Percentiles rank a stretch among this genome's conserved stretches.
Evolutionary conservation across 2,329 filamentous ascomycete species (phyloP).

Genomic region (Aspergillus tamarii): DNA sequence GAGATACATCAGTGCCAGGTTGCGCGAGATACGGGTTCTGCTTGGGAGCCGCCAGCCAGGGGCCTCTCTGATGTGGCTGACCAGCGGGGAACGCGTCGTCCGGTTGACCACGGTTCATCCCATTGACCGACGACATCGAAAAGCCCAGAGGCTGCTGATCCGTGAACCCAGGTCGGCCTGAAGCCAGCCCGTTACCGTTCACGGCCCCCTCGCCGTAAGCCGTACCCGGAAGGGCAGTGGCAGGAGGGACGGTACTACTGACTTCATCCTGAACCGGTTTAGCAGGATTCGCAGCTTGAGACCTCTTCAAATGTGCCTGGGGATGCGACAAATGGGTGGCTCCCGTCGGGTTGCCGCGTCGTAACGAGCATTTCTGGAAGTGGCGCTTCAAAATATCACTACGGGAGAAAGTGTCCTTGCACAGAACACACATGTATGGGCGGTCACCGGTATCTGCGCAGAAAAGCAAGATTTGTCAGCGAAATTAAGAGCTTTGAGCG

Average conservation of each 20-base stretch:
- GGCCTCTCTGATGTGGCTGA: conserved; percentile 43
- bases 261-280: conserved; percentile 50
- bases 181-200: conserved; percentile 46
- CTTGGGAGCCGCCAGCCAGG: conserved; percentile 50
- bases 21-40: conserved; percentile 49
- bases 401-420: conserved; percentile 95
- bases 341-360: conserved; percentile 92
- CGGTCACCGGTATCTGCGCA: conserved; percentile 88
- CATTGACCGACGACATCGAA: conserved; percentile 46
- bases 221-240: conserved; percentile 47
- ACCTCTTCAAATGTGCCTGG: conserved; percentile 83
- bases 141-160: conserved; percentile 49
- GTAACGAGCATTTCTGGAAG: conserved; percentile 98
- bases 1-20: conserved; percentile 44
- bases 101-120: conserved; percentile 44
- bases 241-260: conserved; percentile 47
- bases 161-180: conserved; percentile 41
- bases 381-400: conserved; percentile 98
- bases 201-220: conserved; percentile 47
- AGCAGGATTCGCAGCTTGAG: conserved; percentile 48
- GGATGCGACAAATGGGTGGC: conserved; percentile 93
- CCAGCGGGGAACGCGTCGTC: conserved; percentile 40
- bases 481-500: conserved; percentile 6
- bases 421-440: conserved; percentile 97
- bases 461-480: conserved; percentile 29